Percentiles rank a stretch among this genome's conserved stretches.
These are phyloP conservation scores for Fusarium sp. DNA, from an alignment of 2,329 filamentous ascomycete genomes.

Conservation along the genomic window DNA sequence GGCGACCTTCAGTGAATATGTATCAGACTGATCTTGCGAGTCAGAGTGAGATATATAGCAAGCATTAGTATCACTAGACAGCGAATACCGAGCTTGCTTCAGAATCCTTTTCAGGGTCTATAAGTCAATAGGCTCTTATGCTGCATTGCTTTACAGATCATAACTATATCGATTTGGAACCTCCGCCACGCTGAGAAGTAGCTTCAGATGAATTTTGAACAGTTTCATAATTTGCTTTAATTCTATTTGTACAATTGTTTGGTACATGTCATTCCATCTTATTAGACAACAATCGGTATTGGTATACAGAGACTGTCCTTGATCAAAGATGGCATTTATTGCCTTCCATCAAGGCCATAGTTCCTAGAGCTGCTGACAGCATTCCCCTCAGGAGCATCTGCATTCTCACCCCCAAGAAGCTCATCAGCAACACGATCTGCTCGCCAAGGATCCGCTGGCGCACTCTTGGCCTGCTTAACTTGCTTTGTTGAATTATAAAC, in stretches of 20 bases:
- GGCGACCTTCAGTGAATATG: background rate
- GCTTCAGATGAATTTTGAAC: background rate
- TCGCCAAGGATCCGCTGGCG: constrained; percentile 35
- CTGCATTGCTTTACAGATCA: background rate
- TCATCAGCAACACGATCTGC: constrained; percentile 45
- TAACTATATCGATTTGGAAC: background rate
- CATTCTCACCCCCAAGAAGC: constrained; percentile 39
- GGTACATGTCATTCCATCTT: constrained; percentile 42
- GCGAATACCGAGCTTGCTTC: background rate
- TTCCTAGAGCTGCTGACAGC: constrained; percentile 51
- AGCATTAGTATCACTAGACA: background rate
- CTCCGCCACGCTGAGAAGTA: background rate
- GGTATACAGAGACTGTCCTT: constrained; percentile 40
- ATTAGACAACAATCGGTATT: constrained; percentile 37
- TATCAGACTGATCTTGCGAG: background rate
- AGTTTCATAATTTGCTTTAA: constrained; percentile 37
- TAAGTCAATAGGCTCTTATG: background rate
- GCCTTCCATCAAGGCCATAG: constrained; percentile 52
- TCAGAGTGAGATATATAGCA: background rate
- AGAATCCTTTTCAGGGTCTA: background rate
- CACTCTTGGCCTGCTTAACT: constrained; percentile 7
- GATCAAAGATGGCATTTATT: constrained; percentile 25
- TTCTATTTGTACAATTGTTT: constrained; percentile 50
- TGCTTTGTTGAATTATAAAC: constrained; percentile 48
- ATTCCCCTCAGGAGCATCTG: constrained; percentile 59